Evolutionary conservation across 2,329 filamentous ascomycete genomes (phyloP), one percentile per base, ranked within the genome.

Genomic region (Proliferodiscus dingleyae): DNA sequence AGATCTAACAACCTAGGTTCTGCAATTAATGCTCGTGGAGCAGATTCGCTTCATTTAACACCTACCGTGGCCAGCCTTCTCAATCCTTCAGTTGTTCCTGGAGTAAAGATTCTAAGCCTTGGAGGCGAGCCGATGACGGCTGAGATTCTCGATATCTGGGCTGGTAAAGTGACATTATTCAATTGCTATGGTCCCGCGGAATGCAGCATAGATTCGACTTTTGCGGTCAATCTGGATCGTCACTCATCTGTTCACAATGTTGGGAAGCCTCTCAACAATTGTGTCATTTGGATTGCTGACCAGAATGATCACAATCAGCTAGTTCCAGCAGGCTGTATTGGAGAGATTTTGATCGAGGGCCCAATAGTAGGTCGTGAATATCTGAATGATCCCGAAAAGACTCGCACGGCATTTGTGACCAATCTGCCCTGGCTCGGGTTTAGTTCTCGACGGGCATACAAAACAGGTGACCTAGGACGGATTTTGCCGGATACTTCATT

Each of bases 281-380:
- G 5, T 15, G 5, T 10, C 6, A n/a, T n/a, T n/a, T 32, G 29
- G 74, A 77, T 60, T 21, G 46, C 52, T 2, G 44, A 56, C 24
- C 37, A 37, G n/a, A 16, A 38, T 9, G 47, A 54, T 33, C 43
- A 49, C 10, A 19, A 54, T 13, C 21, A 22, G 3, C 44, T 58
- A 7, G 37, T 49, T 19, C 50, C 54, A 24, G 29, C 55, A 11
- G 57, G 55, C 2, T 39, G 45, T 8, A 29, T 58, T 3, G 58
- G 58, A 21, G 56, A 60, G 23, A 11, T 60, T 9, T 21, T 60
- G 3, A 43, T 59, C 13, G 52, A 56, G 50, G 77, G 77, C 0
- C 77, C 78, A 2, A 71, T 77, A 10, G 73, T 85, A 2, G 78
- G 77, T 8, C 67, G 75, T 22, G 79, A 78, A 18, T 85, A 85